These are phyloP conservation scores for Aspergillus incahuasiensis DNA, from an alignment of 495 filamentous ascomycete genomes.

Conservation along the genomic window DNA sequence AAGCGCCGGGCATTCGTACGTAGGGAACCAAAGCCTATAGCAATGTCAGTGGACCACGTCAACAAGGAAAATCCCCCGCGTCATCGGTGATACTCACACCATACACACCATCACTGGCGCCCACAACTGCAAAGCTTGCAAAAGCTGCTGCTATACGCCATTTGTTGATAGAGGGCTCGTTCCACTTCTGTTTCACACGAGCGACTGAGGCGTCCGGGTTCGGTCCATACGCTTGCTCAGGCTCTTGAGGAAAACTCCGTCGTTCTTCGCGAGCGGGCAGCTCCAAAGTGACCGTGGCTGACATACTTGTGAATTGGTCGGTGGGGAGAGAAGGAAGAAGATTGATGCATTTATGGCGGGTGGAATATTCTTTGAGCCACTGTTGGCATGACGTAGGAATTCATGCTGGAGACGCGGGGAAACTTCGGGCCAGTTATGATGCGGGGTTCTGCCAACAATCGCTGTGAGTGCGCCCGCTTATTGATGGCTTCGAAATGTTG, in stretches of 20 bases:
- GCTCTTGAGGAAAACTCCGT: background rate
- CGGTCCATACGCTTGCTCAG: background rate
- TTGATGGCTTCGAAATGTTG: background rate
- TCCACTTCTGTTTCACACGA: constrained; percentile 51
- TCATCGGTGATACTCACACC: constrained; percentile 46
- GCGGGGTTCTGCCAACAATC: background rate
- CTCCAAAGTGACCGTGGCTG: constrained; percentile 7
- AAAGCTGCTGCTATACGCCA: constrained; percentile 55
- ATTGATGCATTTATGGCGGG: background rate
- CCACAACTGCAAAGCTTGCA: constrained; percentile 63
- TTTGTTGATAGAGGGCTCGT: constrained; percentile 59
- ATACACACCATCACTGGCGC: constrained; percentile 65
- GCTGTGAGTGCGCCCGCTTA: background rate
- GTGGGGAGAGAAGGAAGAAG: background rate
- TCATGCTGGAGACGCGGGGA: background rate
- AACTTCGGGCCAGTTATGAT: background rate
- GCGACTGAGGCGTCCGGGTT: background rate
- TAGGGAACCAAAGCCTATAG: constrained; percentile 53
- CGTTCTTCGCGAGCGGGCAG: background rate
- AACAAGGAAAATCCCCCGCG: background rate
- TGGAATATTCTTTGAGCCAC: background rate
- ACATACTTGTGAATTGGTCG: constrained; percentile 1
- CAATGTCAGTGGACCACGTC: constrained; percentile 11
- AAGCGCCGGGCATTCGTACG: constrained; percentile 19
- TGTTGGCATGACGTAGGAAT: background rate